These are phyloP conservation scores for Astragalus membranaceus DNA, from an alignment of 306 rosid species.

Conservation along the genomic window DNA sequence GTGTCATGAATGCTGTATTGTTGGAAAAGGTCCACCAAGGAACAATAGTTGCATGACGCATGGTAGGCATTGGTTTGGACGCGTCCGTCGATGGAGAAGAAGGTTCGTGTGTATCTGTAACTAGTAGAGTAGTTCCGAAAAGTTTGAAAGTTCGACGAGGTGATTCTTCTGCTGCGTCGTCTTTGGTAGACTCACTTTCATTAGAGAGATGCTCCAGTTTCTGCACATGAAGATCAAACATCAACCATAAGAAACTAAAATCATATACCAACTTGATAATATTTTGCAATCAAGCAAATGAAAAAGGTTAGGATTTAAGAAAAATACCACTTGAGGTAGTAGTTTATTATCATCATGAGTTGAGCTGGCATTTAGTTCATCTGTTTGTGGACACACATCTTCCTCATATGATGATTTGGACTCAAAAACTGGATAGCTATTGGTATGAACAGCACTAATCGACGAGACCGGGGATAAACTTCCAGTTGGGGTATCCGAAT, in stretches of 20 bases:
- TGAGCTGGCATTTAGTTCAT: slow-evolving; percentile 18
- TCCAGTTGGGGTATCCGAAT: slow-evolving; percentile 40
- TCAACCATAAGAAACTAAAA: slow-evolving; percentile 17
- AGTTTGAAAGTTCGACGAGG: slow-evolving; percentile 53
- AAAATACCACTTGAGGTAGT: slow-evolving; percentile 42
- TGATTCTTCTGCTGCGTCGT: slow-evolving; percentile 32
- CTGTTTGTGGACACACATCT: slow-evolving; percentile 26
- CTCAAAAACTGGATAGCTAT: slow-evolving; percentile 22
- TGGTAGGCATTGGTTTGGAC: slow-evolving; percentile 22
- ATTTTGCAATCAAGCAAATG: neutral
- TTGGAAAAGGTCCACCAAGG: slow-evolving; percentile 34
- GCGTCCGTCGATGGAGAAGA: slow-evolving; percentile 18
- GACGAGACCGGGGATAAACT: slow-evolving; percentile 61
- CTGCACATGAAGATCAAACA: slow-evolving; percentile 31
- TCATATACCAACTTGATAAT: neutral
- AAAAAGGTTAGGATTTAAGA: slow-evolving; percentile 2
- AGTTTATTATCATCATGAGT: slow-evolving; percentile 20
- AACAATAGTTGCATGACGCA: slow-evolving; percentile 22
- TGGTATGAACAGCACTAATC: slow-evolving; percentile 23
- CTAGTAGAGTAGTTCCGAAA: slow-evolving; percentile 57
- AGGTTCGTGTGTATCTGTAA: slow-evolving; percentile 35
- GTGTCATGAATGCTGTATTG: slow-evolving; percentile 23
- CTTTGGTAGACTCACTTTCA: slow-evolving; percentile 25
- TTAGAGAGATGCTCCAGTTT: slow-evolving; percentile 34
- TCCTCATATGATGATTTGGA: slow-evolving; percentile 32